Conservation (phyloP, 1,284 basidiomycete species). For the Ustilago xerochloae region DNA sequence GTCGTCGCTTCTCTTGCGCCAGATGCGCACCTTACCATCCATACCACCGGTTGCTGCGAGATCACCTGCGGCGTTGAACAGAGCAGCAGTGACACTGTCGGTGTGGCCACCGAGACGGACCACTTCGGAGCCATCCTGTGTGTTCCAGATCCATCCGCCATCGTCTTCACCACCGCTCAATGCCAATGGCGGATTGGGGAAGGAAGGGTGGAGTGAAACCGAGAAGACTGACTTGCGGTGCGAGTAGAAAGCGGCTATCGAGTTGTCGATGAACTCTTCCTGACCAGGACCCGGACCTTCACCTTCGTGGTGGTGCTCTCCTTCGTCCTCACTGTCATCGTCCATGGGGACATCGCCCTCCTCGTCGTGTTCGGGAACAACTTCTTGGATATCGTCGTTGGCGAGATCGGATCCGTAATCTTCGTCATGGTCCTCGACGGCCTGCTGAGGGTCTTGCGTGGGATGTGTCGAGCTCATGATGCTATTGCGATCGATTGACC, state of each 20-base stretch:
- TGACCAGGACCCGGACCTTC: constrained; percentile 32
- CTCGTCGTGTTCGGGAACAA: constrained; percentile 48
- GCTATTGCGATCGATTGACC: not conserved
- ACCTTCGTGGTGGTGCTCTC: constrained; percentile 5
- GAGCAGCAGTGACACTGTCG: constrained; percentile 85
- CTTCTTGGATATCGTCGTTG: constrained; percentile 45
- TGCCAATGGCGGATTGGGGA: constrained; percentile 83
- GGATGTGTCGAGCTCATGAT: constrained; percentile 36
- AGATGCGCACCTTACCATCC: constrained; percentile 93
- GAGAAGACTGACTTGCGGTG: constrained; percentile 78
- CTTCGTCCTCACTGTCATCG: constrained; percentile 41
- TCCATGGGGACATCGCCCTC: constrained; percentile 52
- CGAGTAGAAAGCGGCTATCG: constrained; percentile 65
- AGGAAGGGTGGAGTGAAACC: constrained; percentile 78
- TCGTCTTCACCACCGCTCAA: constrained; percentile 96
- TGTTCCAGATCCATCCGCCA: constrained; percentile 91
- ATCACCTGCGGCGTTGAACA: constrained; percentile 88
- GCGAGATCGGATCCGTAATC: constrained; percentile 46
- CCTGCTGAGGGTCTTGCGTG: constrained; percentile 15
- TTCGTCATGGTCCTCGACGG: constrained; percentile 37
- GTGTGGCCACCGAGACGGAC: constrained; percentile 88
- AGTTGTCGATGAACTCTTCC: constrained; percentile 62
- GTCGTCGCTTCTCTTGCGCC: constrained; percentile 74
- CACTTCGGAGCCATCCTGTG: constrained; percentile 82
- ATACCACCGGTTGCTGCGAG: constrained; percentile 94